Evolutionary conservation across 192 early-diverging fungal genomes (phyloP).

Genomic region (Coemansia sp.): DNA sequence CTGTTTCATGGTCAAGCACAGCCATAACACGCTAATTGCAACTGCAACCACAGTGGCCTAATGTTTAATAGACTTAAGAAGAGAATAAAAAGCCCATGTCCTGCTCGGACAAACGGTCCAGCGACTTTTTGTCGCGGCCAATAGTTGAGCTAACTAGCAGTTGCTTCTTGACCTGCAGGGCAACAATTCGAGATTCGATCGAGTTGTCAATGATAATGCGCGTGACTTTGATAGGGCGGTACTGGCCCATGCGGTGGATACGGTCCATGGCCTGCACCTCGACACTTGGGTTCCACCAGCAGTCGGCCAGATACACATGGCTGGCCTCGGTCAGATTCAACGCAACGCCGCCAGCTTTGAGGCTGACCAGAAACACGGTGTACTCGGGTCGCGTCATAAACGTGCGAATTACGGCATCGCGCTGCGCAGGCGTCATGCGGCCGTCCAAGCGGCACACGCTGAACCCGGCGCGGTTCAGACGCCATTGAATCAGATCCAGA

Average conservation of each 20-base stretch:
- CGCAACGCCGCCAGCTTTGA: conserved; percentile 92
- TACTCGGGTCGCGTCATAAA: conserved; percentile 79
- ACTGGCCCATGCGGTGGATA: conserved; percentile 89
- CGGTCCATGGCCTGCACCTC: conserved; percentile 88
- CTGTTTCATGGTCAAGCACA: conserved; percentile 18
- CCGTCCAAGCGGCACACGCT: conserved; percentile 73
- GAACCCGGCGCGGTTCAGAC: conserved; percentile 83
- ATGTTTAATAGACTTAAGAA: conserved; percentile 16
- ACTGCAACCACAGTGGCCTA: background rate
- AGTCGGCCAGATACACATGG: conserved; percentile 69
- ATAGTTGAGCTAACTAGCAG: conserved; percentile 85
- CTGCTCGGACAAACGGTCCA: conserved; percentile 68
- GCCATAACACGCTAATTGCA: background rate
- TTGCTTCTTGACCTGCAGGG: conserved; percentile 93
- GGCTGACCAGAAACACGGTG: conserved; percentile 83
- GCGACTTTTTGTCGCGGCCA: conserved; percentile 73
- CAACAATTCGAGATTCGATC: conserved; percentile 86
- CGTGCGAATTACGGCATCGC: conserved; percentile 64
- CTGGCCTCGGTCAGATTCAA: conserved; percentile 90
- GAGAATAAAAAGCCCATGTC: conserved; percentile 86
- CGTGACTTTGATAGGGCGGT: conserved; percentile 85
- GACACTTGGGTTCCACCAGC: conserved; percentile 68
- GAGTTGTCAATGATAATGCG: conserved; percentile 89
- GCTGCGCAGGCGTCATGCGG: conserved; percentile 76
- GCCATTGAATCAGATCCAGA: conserved; percentile 87